Conservation (phyloP, 2,329 filamentous ascomycete species). For the Niveomyces coronatus region DNA sequence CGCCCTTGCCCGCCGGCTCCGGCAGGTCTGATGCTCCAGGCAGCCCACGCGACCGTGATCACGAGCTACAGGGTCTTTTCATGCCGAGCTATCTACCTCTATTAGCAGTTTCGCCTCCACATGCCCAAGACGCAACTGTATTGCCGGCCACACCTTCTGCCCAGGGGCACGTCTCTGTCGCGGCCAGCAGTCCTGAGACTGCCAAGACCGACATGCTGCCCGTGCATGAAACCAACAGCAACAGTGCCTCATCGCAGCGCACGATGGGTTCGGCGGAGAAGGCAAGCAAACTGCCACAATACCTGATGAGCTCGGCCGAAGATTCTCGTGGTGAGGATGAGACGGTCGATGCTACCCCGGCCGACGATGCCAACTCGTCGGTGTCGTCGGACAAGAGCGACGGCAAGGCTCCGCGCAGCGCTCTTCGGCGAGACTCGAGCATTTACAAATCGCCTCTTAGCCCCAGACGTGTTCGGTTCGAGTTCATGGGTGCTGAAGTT, state of each 20-base stretch:
- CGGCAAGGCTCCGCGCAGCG: constrained; percentile 40
- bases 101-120: constrained; percentile 30
- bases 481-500: constrained; percentile 50
- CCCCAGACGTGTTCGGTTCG: constrained; percentile 53
- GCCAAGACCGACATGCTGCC: constrained; percentile 8
- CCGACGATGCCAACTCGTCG: constrained; percentile 33
- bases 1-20: constrained; percentile 19
- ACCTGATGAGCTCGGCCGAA: too few species aligned
- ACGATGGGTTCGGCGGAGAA: too few species aligned
- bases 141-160: constrained; percentile 12
- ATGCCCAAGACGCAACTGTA: constrained; percentile 6
- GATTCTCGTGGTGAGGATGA: constrained; percentile 6
- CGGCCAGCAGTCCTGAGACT: background rate
- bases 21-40: constrained; percentile 22
- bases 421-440: constrained; percentile 46
- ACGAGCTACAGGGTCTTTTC: constrained; percentile 52
- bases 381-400: constrained; percentile 43
- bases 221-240: constrained; percentile 1
- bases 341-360: background rate
- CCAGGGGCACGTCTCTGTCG: constrained; percentile 2
- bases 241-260: background rate
- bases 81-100: constrained; percentile 53
- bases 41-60: constrained; percentile 44
- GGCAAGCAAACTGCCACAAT: too few species aligned
- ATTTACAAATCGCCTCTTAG: constrained; percentile 39